Percentiles rank a stretch among this genome's conserved stretches.
Conservation (phyloP, 179 eudicot species). For the Vitellaria paradoxa region DNA sequence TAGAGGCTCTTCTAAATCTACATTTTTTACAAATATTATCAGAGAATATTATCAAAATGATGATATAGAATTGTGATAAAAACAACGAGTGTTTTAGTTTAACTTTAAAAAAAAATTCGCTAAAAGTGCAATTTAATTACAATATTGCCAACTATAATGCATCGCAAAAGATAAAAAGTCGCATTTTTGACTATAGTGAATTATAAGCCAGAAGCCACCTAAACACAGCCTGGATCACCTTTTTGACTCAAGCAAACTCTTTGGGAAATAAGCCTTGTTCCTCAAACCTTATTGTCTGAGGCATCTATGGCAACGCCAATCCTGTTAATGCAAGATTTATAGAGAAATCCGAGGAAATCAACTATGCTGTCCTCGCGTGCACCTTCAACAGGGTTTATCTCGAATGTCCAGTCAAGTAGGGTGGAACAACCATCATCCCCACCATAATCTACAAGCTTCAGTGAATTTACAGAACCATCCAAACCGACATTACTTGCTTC, state of each 20-base stretch:
- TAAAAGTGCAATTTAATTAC: no score
- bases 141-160: no score
- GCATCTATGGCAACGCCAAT: conserved; percentile 29
- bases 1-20: background rate
- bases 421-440: conserved; percentile 24
- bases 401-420: conserved; percentile 37
- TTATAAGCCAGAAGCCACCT: no score
- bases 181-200: no score
- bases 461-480: conserved; percentile 35
- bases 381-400: conserved; percentile 34
- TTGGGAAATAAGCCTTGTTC: background rate
- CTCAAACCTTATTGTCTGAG: conserved; percentile 7
- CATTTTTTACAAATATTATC: background rate
- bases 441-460: conserved; percentile 33
- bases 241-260: no score
- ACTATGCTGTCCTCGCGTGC: conserved; percentile 26
- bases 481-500: conserved; percentile 42
- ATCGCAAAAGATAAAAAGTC: no score
- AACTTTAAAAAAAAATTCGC: no score
- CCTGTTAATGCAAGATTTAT: conserved; percentile 42
- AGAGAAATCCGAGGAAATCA: conserved; percentile 40
- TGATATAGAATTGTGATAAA: no score
- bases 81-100: no score
- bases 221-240: no score
- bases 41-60: no score